Evolutionary conservation across 192 early-diverging fungal genomes (phyloP), one percentile per base, ranked within the genome.

Genomic region (Coemansia sp.): DNA sequence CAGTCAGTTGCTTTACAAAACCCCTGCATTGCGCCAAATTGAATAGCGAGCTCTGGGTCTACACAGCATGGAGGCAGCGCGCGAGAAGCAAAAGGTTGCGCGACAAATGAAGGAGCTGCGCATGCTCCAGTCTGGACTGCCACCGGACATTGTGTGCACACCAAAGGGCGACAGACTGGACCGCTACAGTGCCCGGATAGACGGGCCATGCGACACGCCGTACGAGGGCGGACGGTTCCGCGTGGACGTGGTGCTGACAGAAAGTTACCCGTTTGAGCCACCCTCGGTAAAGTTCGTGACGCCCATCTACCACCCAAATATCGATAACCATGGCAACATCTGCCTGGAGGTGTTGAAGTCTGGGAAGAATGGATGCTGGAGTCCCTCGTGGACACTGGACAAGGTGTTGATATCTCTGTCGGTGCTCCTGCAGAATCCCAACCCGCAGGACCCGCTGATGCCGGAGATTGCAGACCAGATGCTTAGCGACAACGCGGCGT

Each of bases 281-380:
- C 88, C 88, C 3, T 68, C 78, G 11, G 71, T 87, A 26, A 79
- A 74, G 46, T 89, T 89, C 38, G 60, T 67, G n/a, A 89, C 88
- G 18, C 79, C 65, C n/a, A 81, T 91, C 11, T 89, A 89, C 52
- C 88, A 91, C 38, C 88, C 88, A 5, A 91, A 91, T 43, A 85
- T 91, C 34, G 88, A 91, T 47, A 81, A 89, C 23, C 64, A 75
- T 34, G 88, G 88, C 15, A 78, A 85, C 3, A 91, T 91, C 9
- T 91, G 88, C 41, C 54, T 85, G 17, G 82, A 88, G 50, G 79
- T 89, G 9, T 37, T 91, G 10, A 89, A 87, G 50, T 60, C 67
- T 7, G 72, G 72, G 25, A 76, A 54, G 15, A 67, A 72, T 33
- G 84, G 85, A n/a, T 55, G 60, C 14, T 91, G 89, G 89, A 64